Base-by-base conservation (phyloP, 306 rosid species). In the Sphenostylis stenocarpa region DNA sequence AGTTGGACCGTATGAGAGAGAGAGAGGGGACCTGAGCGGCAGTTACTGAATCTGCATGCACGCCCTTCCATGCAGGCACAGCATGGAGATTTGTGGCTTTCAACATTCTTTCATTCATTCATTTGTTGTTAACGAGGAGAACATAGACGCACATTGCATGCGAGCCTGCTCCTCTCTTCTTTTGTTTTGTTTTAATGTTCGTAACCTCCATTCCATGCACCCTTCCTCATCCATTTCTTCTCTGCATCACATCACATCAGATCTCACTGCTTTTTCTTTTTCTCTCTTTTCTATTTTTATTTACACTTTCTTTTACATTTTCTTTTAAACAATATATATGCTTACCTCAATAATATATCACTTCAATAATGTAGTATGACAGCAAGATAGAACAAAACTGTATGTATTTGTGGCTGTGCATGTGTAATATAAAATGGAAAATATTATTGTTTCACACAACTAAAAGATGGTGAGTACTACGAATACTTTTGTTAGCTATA, bases 41-140 rank as follows among this genome's bases (percentile, higher is more conserved):
- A 63, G 78, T 43, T 77, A 85, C 33, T 47, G 79, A 53, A 81
- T 84, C 70, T 56, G 21, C 28, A 29, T 71, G 79, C 88, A 86
- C 88, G 82, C 80, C 80, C 87, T 73, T 73, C 81, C 13, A 14
- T 9, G 88, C 81, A 26, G 76, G 14, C 58, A 31, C 7, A 16
- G 14, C 67, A 60, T 82, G 80, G 72, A 73, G 69, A 38, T 61
- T 58, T 39, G 66, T 81, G 60, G 66, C 67, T 67, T 78, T 83
- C 73, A 33, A 77, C 70, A 45, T 56, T 77, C 76, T 10, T 41
- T 12, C 15, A 3, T 31, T 31, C 34, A 3, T 41, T 41, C 47
- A 10, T 39, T n/a, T n/a, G n/a, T n/a, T 41, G 15, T 21, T 17
- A 26, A 9, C 56, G 17, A 70, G 39, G 67, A 62, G 43, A 38